A percentile compares a stretch with the other conserved stretches of the same genome.
Conservation (phyloP, 164 flowering plant species). For the Euptelea pleiosperma region DNA sequence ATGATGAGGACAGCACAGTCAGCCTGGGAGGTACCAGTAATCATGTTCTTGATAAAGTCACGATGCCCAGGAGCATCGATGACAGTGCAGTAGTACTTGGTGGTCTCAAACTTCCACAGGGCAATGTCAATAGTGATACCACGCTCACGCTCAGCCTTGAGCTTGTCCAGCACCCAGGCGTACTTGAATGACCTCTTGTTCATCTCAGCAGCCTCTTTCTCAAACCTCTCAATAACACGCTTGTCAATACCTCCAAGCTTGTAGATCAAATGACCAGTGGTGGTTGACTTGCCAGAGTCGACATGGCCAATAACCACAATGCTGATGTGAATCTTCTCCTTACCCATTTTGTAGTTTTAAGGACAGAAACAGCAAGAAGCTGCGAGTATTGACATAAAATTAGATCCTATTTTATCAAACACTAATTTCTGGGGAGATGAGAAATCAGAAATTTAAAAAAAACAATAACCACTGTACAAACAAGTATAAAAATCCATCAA, state of each 20-base stretch:
- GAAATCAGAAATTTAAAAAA: too few relatives aligned
- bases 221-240: constrained; percentile 86
- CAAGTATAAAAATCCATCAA: too few relatives aligned
- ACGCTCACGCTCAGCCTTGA: constrained; percentile 88
- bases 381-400: too few relatives aligned
- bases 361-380: not conserved
- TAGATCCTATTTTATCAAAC: too few relatives aligned
- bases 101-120: constrained; percentile 83
- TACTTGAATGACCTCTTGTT: constrained; percentile 87
- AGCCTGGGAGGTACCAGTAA: constrained; percentile 84
- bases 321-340: constrained; percentile 55
- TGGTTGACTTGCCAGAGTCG: constrained; percentile 72
- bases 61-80: constrained; percentile 90
- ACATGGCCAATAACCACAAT: constrained; percentile 77
- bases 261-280: constrained; percentile 77
- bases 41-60: constrained; percentile 87
- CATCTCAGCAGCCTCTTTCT: constrained; percentile 93
- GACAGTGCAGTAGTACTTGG: constrained; percentile 82
- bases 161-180: constrained; percentile 83
- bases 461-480: too few relatives aligned
- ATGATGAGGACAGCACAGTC: constrained; percentile 79
- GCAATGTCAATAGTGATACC: constrained; percentile 87
- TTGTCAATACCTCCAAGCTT: constrained; percentile 91
- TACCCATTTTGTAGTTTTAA: constrained; percentile 39
- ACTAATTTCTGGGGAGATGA: too few relatives aligned